Base-by-base conservation (phyloP, 768 basidiomycete species). In the Xanthoconium purpureum region DNA sequence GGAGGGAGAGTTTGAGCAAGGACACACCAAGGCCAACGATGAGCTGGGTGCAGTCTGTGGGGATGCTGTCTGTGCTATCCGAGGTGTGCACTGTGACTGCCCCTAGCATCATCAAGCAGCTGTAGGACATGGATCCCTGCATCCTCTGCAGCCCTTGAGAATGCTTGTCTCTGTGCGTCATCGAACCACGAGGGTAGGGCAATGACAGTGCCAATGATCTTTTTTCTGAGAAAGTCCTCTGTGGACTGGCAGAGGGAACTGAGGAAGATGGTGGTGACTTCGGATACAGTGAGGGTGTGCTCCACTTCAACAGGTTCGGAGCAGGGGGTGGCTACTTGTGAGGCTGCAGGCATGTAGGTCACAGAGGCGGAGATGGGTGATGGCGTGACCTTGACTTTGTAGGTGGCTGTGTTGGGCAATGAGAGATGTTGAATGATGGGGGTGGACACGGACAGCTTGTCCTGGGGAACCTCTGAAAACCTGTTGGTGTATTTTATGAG, bases 61-160 rank as follows among this genome's bases (percentile, higher is more conserved):
- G 66, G 17, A 83, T 72, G 13, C 68, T 73, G 2, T 74, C 65
- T 3, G 75, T 56, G 6, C 73, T 71, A 1, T 79, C 73, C 32
- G 84, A 81, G 2, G 85, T 83, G 10, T 79, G 78, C 2, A 81
- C 79, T 1, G 83, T 79, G 42, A 81, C 69, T 3, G 94, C 94
- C 29, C 85, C 93, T n/a, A 0, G 88, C 82, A 61, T 98, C 94
- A 50, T 96, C 91, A 6, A 98, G 73, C 10, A 98, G 80, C 70
- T 97, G 93, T 10, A 95, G 73, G 17, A 98, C 88, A 37, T 80
- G 79, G 36, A 98, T 80, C 18, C 89, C 96, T 4, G 93, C 95
- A 36, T 85, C 86, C 8, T 80, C 75, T 1, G 91, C 90, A 0
- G 93, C 91, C 49, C 80, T 78, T 59, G 80, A 77, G 18, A 98